phyloP scores from a whole-genome alignment of 306 rosid genomes.

The Trifolium pratense region DNA sequence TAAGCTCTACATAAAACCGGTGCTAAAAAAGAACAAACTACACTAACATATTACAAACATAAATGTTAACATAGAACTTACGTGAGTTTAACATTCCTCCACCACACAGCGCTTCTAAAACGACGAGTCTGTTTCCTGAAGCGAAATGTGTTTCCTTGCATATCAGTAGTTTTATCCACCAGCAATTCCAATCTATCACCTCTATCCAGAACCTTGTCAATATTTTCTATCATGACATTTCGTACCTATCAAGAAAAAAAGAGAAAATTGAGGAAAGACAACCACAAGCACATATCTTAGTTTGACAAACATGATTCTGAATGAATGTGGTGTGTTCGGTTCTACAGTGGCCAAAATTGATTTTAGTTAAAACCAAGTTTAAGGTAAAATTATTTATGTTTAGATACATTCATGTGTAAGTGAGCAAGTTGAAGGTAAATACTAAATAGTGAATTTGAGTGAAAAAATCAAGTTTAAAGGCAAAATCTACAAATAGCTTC shows the following conservation, averaged over 20 bases:
- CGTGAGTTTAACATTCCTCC: conserved; percentile 98
- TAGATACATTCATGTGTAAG: background rate
- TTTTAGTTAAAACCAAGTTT: background rate
- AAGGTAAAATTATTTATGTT: background rate
- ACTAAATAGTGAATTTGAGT: background rate
- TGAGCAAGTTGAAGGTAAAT: too few relatives aligned
- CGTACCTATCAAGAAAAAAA: conserved; percentile 60
- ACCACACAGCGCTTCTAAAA: conserved; percentile 89
- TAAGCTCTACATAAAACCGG: conserved; percentile 11
- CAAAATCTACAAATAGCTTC: background rate
- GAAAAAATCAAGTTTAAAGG: background rate
- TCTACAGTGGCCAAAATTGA: background rate
- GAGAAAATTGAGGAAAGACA: background rate
- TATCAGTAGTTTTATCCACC: conserved; percentile 88
- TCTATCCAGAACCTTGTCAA: conserved; percentile 94
- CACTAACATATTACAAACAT: background rate
- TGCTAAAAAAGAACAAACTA: conserved; percentile 8
- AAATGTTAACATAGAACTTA: conserved; percentile 49
- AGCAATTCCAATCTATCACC: conserved; percentile 95
- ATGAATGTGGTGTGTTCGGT: background rate
- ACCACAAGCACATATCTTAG: background rate
- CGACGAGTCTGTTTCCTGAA: conserved; percentile 99
- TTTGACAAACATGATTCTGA: background rate
- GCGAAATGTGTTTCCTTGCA: conserved; percentile 96
- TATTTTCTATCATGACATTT: conserved; percentile 95